These are phyloP conservation scores for Eustoma russellianum DNA, from an alignment of 257 asterid species.

Conservation along the genomic window DNA sequence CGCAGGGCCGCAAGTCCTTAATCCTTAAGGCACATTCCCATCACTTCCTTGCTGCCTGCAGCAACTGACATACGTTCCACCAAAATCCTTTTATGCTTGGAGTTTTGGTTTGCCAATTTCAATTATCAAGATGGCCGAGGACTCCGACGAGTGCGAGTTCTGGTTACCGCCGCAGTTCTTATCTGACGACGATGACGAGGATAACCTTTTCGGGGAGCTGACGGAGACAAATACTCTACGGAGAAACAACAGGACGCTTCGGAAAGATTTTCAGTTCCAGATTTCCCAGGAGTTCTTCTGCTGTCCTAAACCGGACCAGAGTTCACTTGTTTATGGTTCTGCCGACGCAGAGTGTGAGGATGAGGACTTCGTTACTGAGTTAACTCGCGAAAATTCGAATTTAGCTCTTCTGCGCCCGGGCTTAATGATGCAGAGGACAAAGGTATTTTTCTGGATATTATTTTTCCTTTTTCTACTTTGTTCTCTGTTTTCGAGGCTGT, in stretches of 20 bases:
- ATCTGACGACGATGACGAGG: slow-evolving; percentile 13
- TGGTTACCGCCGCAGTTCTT: slow-evolving; percentile 42
- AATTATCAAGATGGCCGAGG: slow-evolving; percentile 19
- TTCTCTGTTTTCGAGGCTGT: not conserved
- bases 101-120: too few relatives aligned
- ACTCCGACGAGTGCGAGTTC: slow-evolving; percentile 22
- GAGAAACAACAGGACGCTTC: not conserved
- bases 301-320: slow-evolving; percentile 41
- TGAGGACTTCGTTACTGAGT: slow-evolving; percentile 45
- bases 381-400: slow-evolving; percentile 28
- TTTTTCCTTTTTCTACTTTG: too few relatives aligned
- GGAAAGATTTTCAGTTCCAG: slow-evolving; percentile 5
- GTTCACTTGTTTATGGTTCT: slow-evolving; percentile 65
- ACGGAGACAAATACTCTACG: not conserved
- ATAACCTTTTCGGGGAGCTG: slow-evolving; percentile 8
- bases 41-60: too few relatives aligned
- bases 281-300: slow-evolving; percentile 8
- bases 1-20: too few relatives aligned
- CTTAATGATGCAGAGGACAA: slow-evolving; percentile 14
- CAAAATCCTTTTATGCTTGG: too few relatives aligned
- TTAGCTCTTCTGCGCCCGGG: slow-evolving; percentile 27
- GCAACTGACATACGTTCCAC: too few relatives aligned
- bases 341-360: slow-evolving; percentile 68
- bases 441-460: slow-evolving; percentile 20
- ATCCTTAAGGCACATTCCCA: too few relatives aligned